Percentiles rank a stretch among this genome's conserved stretches.
phyloP scores from a whole-genome alignment of 2,329 filamentous ascomycete species.

The Alternaria sp. region DNA sequence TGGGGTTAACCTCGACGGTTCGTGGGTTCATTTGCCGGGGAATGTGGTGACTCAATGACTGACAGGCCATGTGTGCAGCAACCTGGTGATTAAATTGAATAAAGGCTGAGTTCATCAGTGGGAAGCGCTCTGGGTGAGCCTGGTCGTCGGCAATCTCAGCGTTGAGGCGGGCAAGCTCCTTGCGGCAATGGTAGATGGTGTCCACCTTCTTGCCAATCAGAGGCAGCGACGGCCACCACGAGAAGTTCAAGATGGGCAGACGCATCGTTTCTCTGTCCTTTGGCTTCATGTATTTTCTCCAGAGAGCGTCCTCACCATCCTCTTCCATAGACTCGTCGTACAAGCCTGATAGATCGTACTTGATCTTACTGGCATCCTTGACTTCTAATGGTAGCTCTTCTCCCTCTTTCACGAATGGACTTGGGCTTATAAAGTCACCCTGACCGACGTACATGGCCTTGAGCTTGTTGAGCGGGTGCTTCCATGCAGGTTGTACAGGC shows the following conservation, averaged over 20 bases:
- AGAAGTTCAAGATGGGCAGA: slow-evolving; percentile 60
- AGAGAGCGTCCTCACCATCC: slow-evolving; percentile 59
- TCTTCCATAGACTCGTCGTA: slow-evolving; percentile 41
- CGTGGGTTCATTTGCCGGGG: slow-evolving; percentile 93
- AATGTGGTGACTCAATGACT: slow-evolving; percentile 86
- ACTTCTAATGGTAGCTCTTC: slow-evolving; percentile 45
- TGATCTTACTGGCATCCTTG: slow-evolving; percentile 32
- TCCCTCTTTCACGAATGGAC: slow-evolving; percentile 50
- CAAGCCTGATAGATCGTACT: slow-evolving; percentile 38
- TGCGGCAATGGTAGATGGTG: slow-evolving; percentile 88
- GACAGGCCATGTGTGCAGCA: slow-evolving; percentile 97
- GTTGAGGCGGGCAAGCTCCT: slow-evolving; percentile 85
- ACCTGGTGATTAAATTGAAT: slow-evolving; percentile 99
- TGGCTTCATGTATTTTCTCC: slow-evolving; percentile 81
- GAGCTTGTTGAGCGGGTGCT: slow-evolving; percentile 28
- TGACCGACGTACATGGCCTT: slow-evolving; percentile 30
- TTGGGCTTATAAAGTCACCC: slow-evolving; percentile 51
- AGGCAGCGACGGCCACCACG: slow-evolving; percentile 82
- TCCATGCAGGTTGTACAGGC: slow-evolving; percentile 21
- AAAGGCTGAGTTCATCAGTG: slow-evolving; percentile 94
- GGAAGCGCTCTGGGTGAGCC: slow-evolving; percentile 81
- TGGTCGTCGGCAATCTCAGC: slow-evolving; percentile 92
- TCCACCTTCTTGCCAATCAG: slow-evolving; percentile 89
- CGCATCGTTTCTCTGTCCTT: slow-evolving; percentile 87
- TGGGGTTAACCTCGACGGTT: slow-evolving; percentile 89